Evolutionary conservation across 2,329 filamentous ascomycete genomes (phyloP).

Genomic region (Fusarium begoniae): DNA sequence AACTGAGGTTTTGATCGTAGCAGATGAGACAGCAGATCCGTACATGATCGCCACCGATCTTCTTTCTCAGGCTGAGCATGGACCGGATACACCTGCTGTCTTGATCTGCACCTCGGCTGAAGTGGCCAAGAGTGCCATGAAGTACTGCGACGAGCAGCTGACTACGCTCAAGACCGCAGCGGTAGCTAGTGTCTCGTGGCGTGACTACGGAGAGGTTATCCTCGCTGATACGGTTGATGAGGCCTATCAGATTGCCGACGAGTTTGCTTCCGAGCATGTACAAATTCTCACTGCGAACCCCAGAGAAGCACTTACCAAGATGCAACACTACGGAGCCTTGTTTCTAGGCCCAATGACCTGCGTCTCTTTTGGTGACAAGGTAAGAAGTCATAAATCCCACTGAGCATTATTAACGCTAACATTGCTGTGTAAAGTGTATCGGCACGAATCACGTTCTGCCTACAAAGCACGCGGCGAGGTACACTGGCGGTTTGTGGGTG

Average conservation of each 20-base stretch:
- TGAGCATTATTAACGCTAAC: background rate
- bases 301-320: background rate
- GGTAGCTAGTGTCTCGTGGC: background rate
- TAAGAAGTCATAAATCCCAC: background rate
- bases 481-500: background rate
- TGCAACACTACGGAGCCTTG: background rate
- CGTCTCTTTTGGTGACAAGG: background rate
- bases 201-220: background rate
- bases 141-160: background rate
- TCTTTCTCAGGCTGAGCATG: conserved; percentile 2
- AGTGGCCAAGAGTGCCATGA: background rate
- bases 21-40: background rate
- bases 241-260: background rate
- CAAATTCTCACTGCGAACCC: background rate
- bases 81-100: background rate
- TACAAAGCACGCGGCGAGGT: background rate
- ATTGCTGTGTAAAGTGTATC: background rate
- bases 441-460: background rate
- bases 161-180: background rate
- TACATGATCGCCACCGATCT: background rate
- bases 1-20: background rate
- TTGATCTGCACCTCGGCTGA: background rate
- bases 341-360: background rate
- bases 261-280: background rate
- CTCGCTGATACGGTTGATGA: background rate